These are phyloP conservation scores for Exophiala alcalophila DNA, from an alignment of 2,329 filamentous ascomycete species.

Conservation along the genomic window DNA sequence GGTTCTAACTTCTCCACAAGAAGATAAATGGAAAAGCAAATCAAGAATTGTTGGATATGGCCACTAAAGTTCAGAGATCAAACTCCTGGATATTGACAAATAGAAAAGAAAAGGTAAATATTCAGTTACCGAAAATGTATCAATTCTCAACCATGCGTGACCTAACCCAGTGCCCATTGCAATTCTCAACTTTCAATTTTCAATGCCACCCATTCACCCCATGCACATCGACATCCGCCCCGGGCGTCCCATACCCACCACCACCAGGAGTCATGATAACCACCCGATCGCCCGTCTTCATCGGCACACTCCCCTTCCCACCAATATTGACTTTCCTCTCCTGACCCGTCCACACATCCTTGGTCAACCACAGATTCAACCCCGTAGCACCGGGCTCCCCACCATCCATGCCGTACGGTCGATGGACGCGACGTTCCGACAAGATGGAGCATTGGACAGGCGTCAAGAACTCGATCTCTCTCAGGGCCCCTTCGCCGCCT, in stretches of 20 bases:
- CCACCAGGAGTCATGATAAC: slow-evolving; percentile 32
- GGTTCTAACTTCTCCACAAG: no score
- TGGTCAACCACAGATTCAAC: slow-evolving; percentile 30
- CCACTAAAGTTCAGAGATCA: not conserved
- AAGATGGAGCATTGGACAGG: slow-evolving; percentile 62
- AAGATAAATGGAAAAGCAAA: no score
- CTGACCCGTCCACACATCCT: slow-evolving; percentile 20
- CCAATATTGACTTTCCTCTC: slow-evolving; percentile 28
- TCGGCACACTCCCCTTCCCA: slow-evolving; percentile 30
- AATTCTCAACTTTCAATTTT: no score
- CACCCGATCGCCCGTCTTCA: slow-evolving; percentile 38
- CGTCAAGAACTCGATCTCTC: slow-evolving; percentile 78
- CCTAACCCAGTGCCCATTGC: not conserved
- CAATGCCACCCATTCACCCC: no score
- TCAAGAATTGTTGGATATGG: no score
- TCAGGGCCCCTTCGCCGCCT: slow-evolving; percentile 73
- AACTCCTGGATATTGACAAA: slow-evolving; percentile 52
- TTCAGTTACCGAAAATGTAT: not conserved
- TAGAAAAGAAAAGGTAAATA: slow-evolving; percentile 3
- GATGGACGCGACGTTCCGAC: slow-evolving; percentile 28
- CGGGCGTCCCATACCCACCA: slow-evolving; percentile 18
- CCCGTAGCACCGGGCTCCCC: slow-evolving; percentile 27
- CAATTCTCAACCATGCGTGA: not conserved
- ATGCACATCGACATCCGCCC: no score
- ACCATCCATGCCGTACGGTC: slow-evolving; percentile 32